These are phyloP conservation scores for Musa balbisiana DNA, from an alignment of 202 grass and related monocot species.

Conservation along the genomic window DNA sequence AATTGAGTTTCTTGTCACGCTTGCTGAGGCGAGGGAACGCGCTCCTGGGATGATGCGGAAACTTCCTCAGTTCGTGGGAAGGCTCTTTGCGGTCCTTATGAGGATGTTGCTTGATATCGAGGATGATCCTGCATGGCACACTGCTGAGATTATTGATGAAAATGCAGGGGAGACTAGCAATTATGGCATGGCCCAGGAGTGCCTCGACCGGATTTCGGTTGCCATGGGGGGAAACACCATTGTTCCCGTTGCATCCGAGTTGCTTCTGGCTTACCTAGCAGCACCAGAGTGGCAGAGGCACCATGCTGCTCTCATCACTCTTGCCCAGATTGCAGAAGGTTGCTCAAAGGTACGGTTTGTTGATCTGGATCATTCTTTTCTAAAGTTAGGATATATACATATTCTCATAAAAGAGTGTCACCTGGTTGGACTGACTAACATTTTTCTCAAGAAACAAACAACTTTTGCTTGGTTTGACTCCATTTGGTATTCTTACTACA, in stretches of 20 bases:
- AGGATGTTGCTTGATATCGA: slow-evolving; percentile 91
- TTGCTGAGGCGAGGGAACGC: slow-evolving; percentile 85
- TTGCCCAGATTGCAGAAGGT: slow-evolving; percentile 96
- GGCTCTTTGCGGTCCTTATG: slow-evolving; percentile 93
- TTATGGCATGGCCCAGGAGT: slow-evolving; percentile 89
- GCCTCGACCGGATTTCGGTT: slow-evolving; percentile 81
- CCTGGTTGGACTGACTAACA: background rate
- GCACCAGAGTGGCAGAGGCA: slow-evolving; percentile 96
- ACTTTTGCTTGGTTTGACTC: no score
- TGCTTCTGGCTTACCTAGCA: slow-evolving; percentile 64
- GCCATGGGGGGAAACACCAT: slow-evolving; percentile 84
- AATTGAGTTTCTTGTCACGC: slow-evolving; percentile 88
- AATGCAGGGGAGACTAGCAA: slow-evolving; percentile 87
- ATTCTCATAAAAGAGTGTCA: no score
- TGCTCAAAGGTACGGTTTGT: slow-evolving; percentile 55
- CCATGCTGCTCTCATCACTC: slow-evolving; percentile 88
- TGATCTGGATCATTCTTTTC: background rate
- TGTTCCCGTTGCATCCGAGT: slow-evolving; percentile 79
- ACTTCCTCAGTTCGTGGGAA: slow-evolving; percentile 78
- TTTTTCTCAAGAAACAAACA: background rate
- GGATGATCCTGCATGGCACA: slow-evolving; percentile 80
- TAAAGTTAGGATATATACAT: no score
- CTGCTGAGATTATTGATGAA: slow-evolving; percentile 75
- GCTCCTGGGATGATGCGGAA: slow-evolving; percentile 95
- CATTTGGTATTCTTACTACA: slow-evolving; percentile 3